Evolutionary conservation across 2,329 filamentous ascomycete genomes (phyloP).

Genomic region (Fusarium neocosmosporiellum): DNA sequence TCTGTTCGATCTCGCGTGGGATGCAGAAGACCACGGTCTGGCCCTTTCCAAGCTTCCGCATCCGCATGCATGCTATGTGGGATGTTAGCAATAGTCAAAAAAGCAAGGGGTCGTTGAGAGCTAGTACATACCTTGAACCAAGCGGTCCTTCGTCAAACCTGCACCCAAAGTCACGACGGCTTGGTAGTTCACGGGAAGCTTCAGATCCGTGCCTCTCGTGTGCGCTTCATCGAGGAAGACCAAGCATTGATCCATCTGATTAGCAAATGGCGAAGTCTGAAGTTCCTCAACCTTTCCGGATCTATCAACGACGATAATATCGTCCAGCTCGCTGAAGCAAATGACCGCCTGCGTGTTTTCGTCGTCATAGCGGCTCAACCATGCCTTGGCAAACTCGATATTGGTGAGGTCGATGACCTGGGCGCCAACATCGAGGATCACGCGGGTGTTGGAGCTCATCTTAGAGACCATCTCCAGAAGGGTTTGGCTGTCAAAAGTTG

Average conservation of each 20-base stretch:
- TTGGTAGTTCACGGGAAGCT: conserved; percentile 66
- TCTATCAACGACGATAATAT: conserved; percentile 64
- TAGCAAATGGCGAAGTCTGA: conserved; percentile 67
- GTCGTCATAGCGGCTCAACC: conserved; percentile 54
- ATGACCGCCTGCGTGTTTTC: conserved; percentile 53
- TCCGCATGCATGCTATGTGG: conserved; percentile 72
- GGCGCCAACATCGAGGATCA: conserved; percentile 78
- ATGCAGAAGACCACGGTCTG: conserved; percentile 73
- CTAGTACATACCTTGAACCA: conserved; percentile 70
- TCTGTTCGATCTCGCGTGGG: conserved; percentile 67
- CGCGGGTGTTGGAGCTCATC: conserved; percentile 57
- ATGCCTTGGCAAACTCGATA: conserved; percentile 60
- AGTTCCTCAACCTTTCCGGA: conserved; percentile 60
- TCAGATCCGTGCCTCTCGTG: conserved; percentile 76
- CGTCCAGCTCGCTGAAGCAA: conserved; percentile 68
- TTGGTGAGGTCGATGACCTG: conserved; percentile 75
- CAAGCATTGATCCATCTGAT: conserved; percentile 68
- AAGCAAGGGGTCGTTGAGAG: background rate
- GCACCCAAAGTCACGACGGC: conserved; percentile 77
- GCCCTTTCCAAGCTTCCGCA: conserved; percentile 74
- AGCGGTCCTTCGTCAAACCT: conserved; percentile 72
- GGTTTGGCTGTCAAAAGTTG: conserved; percentile 43
- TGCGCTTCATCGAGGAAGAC: conserved; percentile 79
- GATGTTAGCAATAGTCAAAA: conserved; percentile 4
- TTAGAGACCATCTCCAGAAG: conserved; percentile 57